Conservation (phyloP, 208 protist genomes). For the Trypanosomatidae sp. region DNA sequence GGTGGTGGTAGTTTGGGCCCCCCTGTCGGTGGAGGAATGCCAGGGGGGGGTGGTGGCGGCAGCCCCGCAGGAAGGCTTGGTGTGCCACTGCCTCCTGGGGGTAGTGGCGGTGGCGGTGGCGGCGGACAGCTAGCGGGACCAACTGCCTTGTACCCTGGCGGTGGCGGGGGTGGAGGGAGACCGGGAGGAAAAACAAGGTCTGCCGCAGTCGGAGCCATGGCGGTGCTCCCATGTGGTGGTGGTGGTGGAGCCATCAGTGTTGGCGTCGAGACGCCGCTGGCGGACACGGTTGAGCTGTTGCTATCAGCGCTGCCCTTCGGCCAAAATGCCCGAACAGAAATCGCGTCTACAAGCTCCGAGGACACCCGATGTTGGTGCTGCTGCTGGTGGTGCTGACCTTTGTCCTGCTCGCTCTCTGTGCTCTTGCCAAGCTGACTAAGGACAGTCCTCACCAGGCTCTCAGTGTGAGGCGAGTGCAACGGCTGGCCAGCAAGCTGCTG, state of each 20-base stretch:
- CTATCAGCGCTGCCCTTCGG: not conserved
- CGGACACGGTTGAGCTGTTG: not conserved
- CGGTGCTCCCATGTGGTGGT: not conserved
- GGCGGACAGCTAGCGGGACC: not conserved
- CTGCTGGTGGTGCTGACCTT: not conserved
- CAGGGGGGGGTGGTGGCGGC: conserved; percentile 25
- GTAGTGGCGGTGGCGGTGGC: conserved; percentile 15
- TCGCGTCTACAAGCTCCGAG: not conserved
- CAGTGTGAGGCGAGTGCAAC: conserved; percentile 22
- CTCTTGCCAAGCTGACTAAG: not conserved
- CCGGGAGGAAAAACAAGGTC: not conserved
- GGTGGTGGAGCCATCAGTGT: conserved; percentile 8
- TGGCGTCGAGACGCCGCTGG: not conserved
- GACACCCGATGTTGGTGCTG: not conserved
- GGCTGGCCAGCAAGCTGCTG: conserved; percentile 1
- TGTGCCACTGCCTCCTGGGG: conserved; percentile 3
- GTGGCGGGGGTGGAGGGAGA: conserved; percentile 27
- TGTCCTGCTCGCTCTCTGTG: not conserved
- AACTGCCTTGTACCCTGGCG: not conserved
- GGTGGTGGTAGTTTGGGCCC: conserved; percentile 10
- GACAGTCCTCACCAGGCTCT: conserved; percentile 22
- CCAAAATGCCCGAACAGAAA: not conserved
- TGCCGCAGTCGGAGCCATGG: not conserved
- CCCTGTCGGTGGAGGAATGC: conserved; percentile 13
- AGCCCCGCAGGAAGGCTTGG: conserved; percentile 21